These are phyloP conservation scores for Nakazawaea holstii DNA, from an alignment of 805 yeast genomes.

Conservation along the genomic window DNA sequence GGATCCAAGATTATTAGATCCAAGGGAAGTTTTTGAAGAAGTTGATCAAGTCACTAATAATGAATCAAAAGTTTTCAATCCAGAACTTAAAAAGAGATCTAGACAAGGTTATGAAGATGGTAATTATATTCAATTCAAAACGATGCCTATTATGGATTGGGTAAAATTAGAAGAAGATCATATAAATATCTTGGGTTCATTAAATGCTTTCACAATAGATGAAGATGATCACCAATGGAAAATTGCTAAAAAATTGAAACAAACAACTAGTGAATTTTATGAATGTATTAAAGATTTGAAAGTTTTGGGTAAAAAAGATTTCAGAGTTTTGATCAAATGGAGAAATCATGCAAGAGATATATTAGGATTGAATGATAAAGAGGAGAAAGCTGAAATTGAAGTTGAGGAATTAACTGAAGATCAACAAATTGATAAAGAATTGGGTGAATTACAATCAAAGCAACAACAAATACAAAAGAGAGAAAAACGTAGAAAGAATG, in stretches of 20 bases:
- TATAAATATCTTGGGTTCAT: constrained; percentile 71
- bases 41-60: constrained; percentile 69
- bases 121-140: constrained; percentile 68
- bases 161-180: constrained; percentile 72
- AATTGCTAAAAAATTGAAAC: constrained; percentile 62
- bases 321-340: constrained; percentile 80
- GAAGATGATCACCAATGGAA: constrained; percentile 68
- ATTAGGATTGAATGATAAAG: constrained; percentile 59
- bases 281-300: constrained; percentile 88
- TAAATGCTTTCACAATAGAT: constrained; percentile 59
- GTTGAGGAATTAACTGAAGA: constrained; percentile 78
- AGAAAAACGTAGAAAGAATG: constrained; percentile 79
- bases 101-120: constrained; percentile 98
- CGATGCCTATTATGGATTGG: constrained; percentile 73
- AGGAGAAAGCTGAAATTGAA: constrained; percentile 47
- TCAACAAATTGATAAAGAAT: constrained; percentile 81
- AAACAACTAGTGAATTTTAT: constrained; percentile 71
- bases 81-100: constrained; percentile 83
- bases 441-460: constrained; percentile 65
- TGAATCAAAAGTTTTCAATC: constrained; percentile 91
- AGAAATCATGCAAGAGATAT: constrained; percentile 79
- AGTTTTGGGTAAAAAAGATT: constrained; percentile 92
- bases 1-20: constrained; percentile 89
- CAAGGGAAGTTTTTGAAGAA: constrained; percentile 93
- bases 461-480: constrained; percentile 68